Evolutionary conservation across 352 stramenopile genomes (phyloP), one percentile per base, ranked within the genome.

Genomic region (Pythium oligandrum): DNA sequence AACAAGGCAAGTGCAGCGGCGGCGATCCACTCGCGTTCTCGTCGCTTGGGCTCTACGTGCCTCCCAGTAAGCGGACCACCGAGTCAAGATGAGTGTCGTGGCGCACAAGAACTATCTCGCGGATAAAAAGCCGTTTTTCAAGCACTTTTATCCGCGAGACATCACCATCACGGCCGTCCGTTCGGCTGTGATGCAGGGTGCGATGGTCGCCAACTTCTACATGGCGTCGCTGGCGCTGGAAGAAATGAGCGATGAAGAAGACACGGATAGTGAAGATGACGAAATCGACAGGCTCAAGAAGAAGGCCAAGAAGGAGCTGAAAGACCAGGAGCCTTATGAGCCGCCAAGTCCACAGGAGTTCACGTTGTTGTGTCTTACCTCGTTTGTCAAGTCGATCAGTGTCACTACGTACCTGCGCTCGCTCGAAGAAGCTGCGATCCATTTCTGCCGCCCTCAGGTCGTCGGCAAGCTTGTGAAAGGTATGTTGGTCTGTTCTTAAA

Each of bases 101-200:
- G 71, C 65, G 55, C 58, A 71, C 40, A 74, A 81, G 51, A 68
- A 77, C 57, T 91, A 90, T 66, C 39, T 93, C 61, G 80, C 58
- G 64, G 83, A 93, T 68, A 88, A 93, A 67, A 93, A 93, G 64
- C 78, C 83, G 44, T 93, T 79, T 57, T 86, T 86, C 52, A 85
- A 89, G 60, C 83, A 93, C 58, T 90, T 93, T 51, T 79, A 90
- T 62, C 67, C 75, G 32, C 71, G 70, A 39, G 71, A 86, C 63
- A 62, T 90, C 33, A 71, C 81, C 32, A 77, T 93, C 51, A 73
- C 81, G 45, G 78, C 78, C 10, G 61, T 83, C 50, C 73, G 82
- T 26, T 83, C 75, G 6, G 66, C 72, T 4, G 67, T 73, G 51
- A 82, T 86, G 48, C 83, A 91, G 55, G 80, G 83, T 0, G 61